Base-by-base conservation (phyloP, 2,329 filamentous ascomycete genomes). In the Trichoderma sp. region DNA sequence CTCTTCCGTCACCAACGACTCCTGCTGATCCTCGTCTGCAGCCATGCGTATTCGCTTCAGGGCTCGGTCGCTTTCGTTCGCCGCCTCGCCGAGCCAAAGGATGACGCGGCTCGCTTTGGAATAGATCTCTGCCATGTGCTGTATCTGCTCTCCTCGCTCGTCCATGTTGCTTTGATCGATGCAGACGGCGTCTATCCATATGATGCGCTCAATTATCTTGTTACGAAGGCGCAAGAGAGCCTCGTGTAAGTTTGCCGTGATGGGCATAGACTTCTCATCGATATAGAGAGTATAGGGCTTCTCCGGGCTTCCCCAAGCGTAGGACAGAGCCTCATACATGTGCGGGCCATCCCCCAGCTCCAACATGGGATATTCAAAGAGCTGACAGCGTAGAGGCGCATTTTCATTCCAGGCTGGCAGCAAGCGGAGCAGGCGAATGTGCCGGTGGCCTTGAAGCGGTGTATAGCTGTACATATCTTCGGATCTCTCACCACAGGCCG, bases 101-200 rank as follows among this genome's bases (percentile, higher is more conserved):
- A 66, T 45, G 9, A 66, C 66, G 5, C 56, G 63, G 10, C 30
- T 65, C 4, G 66, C 66, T 39, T 65, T 60, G 17, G 48, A 52
- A 19, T 67, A 67, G 5, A 67, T 65, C 26, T 65, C 56, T 7
- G 48, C 57, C 66, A 67, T 65, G 26, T 55, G 51, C n/a, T 19
- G 19, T 34, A 62, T 56, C 17, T 67, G 63, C 5, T 50, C 30
- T 17, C 41, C 51, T n/a, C 51, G 34, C 62, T 67, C 66, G 21
- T 19, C 39, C 19, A 51, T 47, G 17, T 47, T 58, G 7, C 30
- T 14, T 7, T 67, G 63, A 17, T 67, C 55, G 28, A 67, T 62
- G 45, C 66, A 67, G 24, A 67, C 14, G 7, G 55, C 63, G 28
- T 67, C 66, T 41, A 65, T 47, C 66, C 66, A 65, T 34, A 67